Conservation (phyloP, 345 rosid genomes). For the Mercurialis annua region DNA sequence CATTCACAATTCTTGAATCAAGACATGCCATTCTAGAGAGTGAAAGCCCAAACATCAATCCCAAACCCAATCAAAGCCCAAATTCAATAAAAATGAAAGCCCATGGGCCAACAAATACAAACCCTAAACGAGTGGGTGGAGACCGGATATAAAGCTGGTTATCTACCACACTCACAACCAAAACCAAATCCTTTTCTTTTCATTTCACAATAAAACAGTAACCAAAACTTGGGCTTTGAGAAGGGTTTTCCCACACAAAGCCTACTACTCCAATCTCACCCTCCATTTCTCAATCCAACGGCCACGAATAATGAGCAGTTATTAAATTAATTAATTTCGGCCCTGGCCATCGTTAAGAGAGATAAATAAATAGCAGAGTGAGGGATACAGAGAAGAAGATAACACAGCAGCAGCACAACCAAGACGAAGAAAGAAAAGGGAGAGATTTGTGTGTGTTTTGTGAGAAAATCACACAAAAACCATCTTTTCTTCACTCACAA, state of each 20-base stretch:
- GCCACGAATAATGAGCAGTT: conserved; percentile 1
- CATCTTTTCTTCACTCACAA: not conserved
- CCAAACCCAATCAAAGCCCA: not conserved
- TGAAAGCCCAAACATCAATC: too few relatives aligned
- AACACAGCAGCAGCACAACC: not conserved
- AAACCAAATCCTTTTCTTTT: too few relatives aligned
- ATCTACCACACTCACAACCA: not conserved
- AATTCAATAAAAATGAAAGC: not conserved
- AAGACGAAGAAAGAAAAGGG: not conserved
- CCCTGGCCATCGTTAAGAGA: not conserved
- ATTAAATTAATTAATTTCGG: conserved; percentile 2
- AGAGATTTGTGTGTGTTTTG: not conserved
- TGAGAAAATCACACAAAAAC: not conserved
- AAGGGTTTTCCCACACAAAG: not conserved
- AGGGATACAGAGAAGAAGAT: not conserved
- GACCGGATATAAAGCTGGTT: too few relatives aligned
- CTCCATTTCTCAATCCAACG: conserved; percentile 12
- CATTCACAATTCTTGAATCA: too few relatives aligned
- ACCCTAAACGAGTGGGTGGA: not conserved
- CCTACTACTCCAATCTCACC: conserved; percentile 1
- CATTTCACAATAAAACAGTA: too few relatives aligned
- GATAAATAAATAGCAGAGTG: conserved; percentile 4
- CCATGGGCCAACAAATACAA: not conserved
- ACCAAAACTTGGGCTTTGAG: conserved; percentile 3
- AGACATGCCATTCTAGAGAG: too few relatives aligned